phyloP scores from a whole-genome alignment of 2,329 filamentous ascomycete genomes.

The Colletotrichum gloeosporioides region DNA sequence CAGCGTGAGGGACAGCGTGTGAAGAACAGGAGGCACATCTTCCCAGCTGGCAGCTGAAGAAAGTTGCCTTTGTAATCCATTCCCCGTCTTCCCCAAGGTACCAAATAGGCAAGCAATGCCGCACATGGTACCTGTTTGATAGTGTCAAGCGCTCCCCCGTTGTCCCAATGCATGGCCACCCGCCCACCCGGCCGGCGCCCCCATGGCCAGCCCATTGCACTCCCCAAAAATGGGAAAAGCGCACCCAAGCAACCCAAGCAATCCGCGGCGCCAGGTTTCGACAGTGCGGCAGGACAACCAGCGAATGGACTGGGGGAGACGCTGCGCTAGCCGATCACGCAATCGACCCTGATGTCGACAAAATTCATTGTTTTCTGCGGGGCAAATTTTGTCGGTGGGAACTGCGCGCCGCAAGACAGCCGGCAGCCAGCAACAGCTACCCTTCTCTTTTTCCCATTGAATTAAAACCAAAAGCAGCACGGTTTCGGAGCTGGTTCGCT shows the following conservation, averaged over 20 bases:
- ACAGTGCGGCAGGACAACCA: slow-evolving; percentile 8
- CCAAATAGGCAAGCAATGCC: background rate
- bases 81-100: background rate
- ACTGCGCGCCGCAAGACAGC: background rate
- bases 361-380: slow-evolving; percentile 23
- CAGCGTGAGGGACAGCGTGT: background rate
- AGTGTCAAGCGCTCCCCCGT: background rate
- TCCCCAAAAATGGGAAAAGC: background rate
- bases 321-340: slow-evolving; percentile 38
- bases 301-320: slow-evolving; percentile 21
- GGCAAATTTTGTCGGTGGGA: slow-evolving; percentile 14
- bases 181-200: background rate
- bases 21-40: background rate
- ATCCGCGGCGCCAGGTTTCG: slow-evolving; percentile 3
- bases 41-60: background rate
- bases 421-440: background rate
- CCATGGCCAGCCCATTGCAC: background rate
- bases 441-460: background rate
- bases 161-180: background rate
- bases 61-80: background rate
- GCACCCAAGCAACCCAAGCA: background rate
- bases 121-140: background rate
- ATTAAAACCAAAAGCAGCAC: slow-evolving; percentile 12
- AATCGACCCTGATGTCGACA: slow-evolving; percentile 31
- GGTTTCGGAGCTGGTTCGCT: slow-evolving; percentile 8